phyloP scores from a whole-genome alignment of 768 basidiomycete species.

The Boletus coccyginus region DNA sequence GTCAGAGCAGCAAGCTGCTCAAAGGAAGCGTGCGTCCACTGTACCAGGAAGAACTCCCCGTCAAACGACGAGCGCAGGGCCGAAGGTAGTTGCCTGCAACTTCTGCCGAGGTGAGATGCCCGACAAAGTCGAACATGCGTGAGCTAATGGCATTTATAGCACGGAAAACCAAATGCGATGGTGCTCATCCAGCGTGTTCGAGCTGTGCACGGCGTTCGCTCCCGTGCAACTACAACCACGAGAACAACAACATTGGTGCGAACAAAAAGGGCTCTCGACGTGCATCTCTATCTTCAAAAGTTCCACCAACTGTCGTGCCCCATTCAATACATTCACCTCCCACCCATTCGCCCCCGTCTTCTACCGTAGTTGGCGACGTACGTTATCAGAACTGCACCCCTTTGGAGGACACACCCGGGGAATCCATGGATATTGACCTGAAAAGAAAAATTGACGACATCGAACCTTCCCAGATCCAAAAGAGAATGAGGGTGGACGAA shows the following conservation, averaged over 20 bases:
- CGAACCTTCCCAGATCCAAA: slow-evolving; percentile 50
- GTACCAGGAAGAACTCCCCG: slow-evolving; percentile 61
- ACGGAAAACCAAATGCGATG: slow-evolving; percentile 88
- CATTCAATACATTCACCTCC: slow-evolving; percentile 49
- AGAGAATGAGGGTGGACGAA: slow-evolving; percentile 73
- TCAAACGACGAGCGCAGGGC: slow-evolving; percentile 64
- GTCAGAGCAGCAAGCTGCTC: slow-evolving; percentile 63
- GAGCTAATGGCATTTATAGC: slow-evolving; percentile 40
- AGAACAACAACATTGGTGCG: slow-evolving; percentile 35
- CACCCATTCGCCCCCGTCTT: slow-evolving; percentile 51
- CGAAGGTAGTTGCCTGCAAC: slow-evolving; percentile 86
- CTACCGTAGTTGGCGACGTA: slow-evolving; percentile 33
- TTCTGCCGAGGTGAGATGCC: slow-evolving; percentile 73
- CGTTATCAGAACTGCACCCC: slow-evolving; percentile 34
- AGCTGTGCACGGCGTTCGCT: slow-evolving; percentile 77
- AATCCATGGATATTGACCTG: slow-evolving; percentile 52
- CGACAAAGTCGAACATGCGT: slow-evolving; percentile 2
- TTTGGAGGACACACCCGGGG: slow-evolving; percentile 40
- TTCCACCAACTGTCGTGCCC: slow-evolving; percentile 17
- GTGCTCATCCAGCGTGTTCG: slow-evolving; percentile 79
- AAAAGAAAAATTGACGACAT: slow-evolving; percentile 59
- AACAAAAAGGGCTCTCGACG: slow-evolving; percentile 44
- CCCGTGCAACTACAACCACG: slow-evolving; percentile 80
- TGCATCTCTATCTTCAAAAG: slow-evolving; percentile 51
- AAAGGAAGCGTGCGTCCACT: slow-evolving; percentile 68